These are phyloP conservation scores for Leccinum ochraceum DNA, from an alignment of 768 basidiomycete species.

Conservation along the genomic window DNA sequence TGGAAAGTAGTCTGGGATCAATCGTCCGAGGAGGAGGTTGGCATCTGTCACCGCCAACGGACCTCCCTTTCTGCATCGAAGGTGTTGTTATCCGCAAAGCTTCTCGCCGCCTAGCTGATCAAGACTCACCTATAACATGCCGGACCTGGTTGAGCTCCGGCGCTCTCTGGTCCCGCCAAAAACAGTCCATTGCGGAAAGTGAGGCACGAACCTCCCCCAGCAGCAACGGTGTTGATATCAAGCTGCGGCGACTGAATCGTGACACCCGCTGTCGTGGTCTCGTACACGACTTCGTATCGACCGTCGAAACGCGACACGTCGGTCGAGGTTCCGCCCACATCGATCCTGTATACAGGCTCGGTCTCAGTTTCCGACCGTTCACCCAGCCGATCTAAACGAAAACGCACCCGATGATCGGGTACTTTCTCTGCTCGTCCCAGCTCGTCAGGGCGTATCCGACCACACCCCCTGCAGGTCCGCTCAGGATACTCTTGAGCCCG, in stretches of 20 bases:
- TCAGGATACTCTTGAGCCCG: slow-evolving; percentile 90
- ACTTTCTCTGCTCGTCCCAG: slow-evolving; percentile 72
- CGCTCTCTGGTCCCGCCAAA: slow-evolving; percentile 88
- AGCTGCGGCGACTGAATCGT: slow-evolving; percentile 91
- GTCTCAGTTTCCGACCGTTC: background rate
- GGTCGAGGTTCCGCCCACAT: slow-evolving; percentile 95
- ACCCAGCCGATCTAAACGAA: background rate
- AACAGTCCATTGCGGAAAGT: slow-evolving; percentile 91
- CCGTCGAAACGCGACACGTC: slow-evolving; percentile 95
- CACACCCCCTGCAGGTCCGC: slow-evolving; percentile 93
- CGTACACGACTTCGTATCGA: slow-evolving; percentile 89
- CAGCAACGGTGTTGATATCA: slow-evolving; percentile 95
- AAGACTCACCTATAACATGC: slow-evolving; percentile 75
- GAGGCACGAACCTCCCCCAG: slow-evolving; percentile 90
- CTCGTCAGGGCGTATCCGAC: slow-evolving; percentile 91
- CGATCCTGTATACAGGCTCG: slow-evolving; percentile 50
- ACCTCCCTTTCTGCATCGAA: slow-evolving; percentile 71
- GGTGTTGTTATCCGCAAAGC: background rate
- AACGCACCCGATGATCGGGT: slow-evolving; percentile 82
- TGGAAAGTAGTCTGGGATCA: slow-evolving; percentile 90
- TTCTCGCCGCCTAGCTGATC: background rate
- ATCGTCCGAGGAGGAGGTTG: slow-evolving; percentile 84
- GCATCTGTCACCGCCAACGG: slow-evolving; percentile 92
- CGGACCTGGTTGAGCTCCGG: slow-evolving; percentile 92
- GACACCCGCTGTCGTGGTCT: slow-evolving; percentile 93